Percentiles rank a stretch among this genome's conserved stretches.
Evolutionary conservation across 345 rosid species (phyloP).

Genomic region (Boechera stricta): DNA sequence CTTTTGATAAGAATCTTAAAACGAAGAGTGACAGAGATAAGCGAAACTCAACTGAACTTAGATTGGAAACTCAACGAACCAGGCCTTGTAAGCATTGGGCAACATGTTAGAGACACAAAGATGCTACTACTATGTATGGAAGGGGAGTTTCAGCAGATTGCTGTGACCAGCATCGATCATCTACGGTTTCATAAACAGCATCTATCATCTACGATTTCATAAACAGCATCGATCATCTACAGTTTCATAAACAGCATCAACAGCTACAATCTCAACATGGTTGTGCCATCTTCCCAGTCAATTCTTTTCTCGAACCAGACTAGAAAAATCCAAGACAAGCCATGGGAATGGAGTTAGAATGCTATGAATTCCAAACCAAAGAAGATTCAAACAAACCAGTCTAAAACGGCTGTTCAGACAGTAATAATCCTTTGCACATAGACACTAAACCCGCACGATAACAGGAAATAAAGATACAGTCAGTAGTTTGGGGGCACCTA

Average conservation of each 20-base stretch:
- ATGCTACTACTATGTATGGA: conserved; percentile 35
- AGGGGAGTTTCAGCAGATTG: conserved; percentile 21
- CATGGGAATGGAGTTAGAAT: conserved; percentile 37
- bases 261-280: conserved; percentile 75
- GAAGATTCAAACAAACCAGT: conserved; percentile 17
- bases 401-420: conserved; percentile 14
- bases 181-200: conserved; percentile 34
- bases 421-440: conserved; percentile 16
- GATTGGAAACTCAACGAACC: conserved; percentile 20
- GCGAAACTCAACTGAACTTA: conserved; percentile 10
- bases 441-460: conserved; percentile 20
- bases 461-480: conserved; percentile 36
- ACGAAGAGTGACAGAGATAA: background rate
- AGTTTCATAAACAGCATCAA: conserved; percentile 56
- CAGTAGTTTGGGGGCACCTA: conserved; percentile 43
- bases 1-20: background rate
- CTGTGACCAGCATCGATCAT: conserved; percentile 35
- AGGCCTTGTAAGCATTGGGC: conserved; percentile 2
- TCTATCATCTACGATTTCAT: conserved; percentile 35
- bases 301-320: conserved; percentile 65
- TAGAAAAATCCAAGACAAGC: conserved; percentile 60
- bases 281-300: conserved; percentile 58
- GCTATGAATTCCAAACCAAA: conserved; percentile 26
- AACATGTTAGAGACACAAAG: conserved; percentile 21
- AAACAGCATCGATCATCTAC: conserved; percentile 53